These are phyloP conservation scores for Tetracentron sinense DNA, from an alignment of 164 flowering plant species.

Conservation along the genomic window DNA sequence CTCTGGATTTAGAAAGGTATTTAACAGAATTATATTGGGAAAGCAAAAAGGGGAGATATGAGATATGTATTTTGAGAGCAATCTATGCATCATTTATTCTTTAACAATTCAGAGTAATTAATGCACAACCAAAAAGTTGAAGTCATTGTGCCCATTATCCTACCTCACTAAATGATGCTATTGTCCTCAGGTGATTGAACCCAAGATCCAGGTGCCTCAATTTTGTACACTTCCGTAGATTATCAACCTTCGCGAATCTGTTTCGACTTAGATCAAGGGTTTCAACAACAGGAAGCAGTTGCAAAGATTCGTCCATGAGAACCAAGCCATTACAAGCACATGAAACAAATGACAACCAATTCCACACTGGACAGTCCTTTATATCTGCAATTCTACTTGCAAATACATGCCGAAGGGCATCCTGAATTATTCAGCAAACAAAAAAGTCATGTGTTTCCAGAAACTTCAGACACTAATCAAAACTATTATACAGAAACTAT, in stretches of 20 bases:
- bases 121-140: background rate
- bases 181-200: slow-evolving; percentile 68
- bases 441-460: background rate
- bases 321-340: slow-evolving; percentile 80
- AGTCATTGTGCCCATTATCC: background rate
- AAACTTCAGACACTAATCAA: background rate
- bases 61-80: background rate
- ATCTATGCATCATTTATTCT: no score
- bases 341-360: slow-evolving; percentile 67
- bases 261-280: slow-evolving; percentile 90
- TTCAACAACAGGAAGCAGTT: slow-evolving; percentile 84
- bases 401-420: slow-evolving; percentile 93
- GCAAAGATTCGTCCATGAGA: slow-evolving; percentile 95
- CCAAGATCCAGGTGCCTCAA: slow-evolving; percentile 90
- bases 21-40: background rate
- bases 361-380: slow-evolving; percentile 83
- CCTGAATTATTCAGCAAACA: slow-evolving; percentile 34
- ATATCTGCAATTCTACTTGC: slow-evolving; percentile 86
- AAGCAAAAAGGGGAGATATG: background rate
- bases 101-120: background rate
- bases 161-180: slow-evolving; percentile 70
- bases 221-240: slow-evolving; percentile 65
- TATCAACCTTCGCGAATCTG: slow-evolving; percentile 84
- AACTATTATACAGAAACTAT: no score
- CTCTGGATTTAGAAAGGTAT: background rate